Base-by-base conservation (phyloP, 495 filamentous ascomycete genomes). In the Penicillium manginii region DNA sequence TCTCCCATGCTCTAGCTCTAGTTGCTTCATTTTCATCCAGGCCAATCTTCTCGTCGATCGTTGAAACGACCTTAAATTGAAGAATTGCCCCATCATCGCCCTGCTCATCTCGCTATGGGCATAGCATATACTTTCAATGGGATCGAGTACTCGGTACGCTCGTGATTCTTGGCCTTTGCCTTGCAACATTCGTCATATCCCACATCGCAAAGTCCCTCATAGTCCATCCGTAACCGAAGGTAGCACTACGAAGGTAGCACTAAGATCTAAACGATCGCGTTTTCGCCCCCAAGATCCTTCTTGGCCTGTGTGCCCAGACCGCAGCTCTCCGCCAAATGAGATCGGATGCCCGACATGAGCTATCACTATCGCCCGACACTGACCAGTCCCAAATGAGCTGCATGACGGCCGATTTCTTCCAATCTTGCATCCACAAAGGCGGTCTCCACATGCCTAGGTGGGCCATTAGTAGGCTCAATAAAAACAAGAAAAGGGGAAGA, bases 1-100 rank as follows among this genome's bases (percentile, higher is more conserved):
- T 22, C 4, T 23, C 19, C 11, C 11, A 4, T 11, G 19, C 45
- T 47, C n/a, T n/a, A n/a, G 11, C 45, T n/a, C 35, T 37, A 37
- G 35, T 11, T 37, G 35, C 35, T 37, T 37, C 35, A 10, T 37
- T 11, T 37, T 37, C 35, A 10, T 37, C 35, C 15, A 4, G 35
- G 9, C 35, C 35, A n/a, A 14, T 10, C 9, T 19, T 17, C 40
- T 45, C 40, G 45, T 22, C 45, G 21, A 26, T 47, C 45, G 15
- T 47, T 43, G 45, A 47, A 47, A 47, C 45, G 45, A 26, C 9
- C 45, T 47, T 26, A 47, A 29, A 43, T n/a, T n/a, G 40, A 43
- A 18, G 40, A 43, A 43, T 7, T 4, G 8, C 40, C 40, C 40
- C 40, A 43, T 43, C 5, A n/a, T 43, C 40, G 17, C 40, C 14